These are phyloP conservation scores for Arachnomyces sp. DNA, from an alignment of 2,329 filamentous ascomycete genomes.

Conservation along the genomic window DNA sequence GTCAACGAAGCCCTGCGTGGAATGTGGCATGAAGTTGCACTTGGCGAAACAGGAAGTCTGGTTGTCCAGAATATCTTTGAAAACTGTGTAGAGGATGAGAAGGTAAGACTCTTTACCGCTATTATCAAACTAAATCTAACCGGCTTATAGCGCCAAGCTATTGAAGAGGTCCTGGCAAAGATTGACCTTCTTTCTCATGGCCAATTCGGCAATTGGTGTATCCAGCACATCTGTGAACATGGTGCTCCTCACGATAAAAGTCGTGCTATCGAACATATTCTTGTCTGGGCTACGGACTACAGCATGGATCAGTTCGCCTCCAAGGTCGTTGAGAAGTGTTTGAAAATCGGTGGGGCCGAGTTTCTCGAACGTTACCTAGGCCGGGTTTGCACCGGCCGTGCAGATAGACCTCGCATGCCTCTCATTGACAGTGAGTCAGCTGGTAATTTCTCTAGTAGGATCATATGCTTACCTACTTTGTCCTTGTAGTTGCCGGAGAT, in stretches of 20 bases:
- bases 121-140: constrained; percentile 14
- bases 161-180: constrained; percentile 89
- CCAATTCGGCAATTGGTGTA: constrained; percentile 99
- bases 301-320: constrained; percentile 99
- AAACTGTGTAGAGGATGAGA: constrained; percentile 97
- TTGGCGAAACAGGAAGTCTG: constrained; percentile 93
- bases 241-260: constrained; percentile 84
- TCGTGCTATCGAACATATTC: constrained; percentile 89
- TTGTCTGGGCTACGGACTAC: constrained; percentile 88
- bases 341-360: constrained; percentile 88
- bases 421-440: constrained; percentile 71
- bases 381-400: constrained; percentile 83
- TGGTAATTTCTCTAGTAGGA: constrained; percentile 8
- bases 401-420: constrained; percentile 88
- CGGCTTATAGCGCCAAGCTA: constrained; percentile 72
- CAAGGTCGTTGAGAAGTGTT: constrained; percentile 97
- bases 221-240: constrained; percentile 98
- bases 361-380: constrained; percentile 90
- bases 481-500: constrained; percentile 67
- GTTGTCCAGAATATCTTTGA: constrained; percentile 99
- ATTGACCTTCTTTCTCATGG: constrained; percentile 96
- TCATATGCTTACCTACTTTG: not conserved
- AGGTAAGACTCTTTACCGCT: constrained; percentile 50
- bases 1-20: constrained; percentile 91
- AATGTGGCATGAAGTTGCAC: constrained; percentile 98